These are phyloP conservation scores for Plasmodium coatneyi DNA, from an alignment of 169 alveolate species.

Conservation along the genomic window DNA sequence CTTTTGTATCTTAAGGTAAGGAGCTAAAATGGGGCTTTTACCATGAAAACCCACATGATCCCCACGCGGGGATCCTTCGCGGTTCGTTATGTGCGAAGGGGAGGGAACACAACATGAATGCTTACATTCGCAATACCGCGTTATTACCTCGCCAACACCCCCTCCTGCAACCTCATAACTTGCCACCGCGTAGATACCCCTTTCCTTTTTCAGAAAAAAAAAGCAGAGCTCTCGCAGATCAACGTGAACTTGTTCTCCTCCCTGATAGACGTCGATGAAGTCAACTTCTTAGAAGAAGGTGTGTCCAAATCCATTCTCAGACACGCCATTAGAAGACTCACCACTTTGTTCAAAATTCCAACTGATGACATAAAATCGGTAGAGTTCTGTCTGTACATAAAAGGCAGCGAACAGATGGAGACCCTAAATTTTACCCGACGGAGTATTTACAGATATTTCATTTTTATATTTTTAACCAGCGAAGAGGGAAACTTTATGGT, in stretches of 20 bases:
- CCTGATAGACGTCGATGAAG: constrained; percentile 45
- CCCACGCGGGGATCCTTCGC: neutral
- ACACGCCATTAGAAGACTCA: constrained; percentile 19
- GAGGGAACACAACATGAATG: neutral
- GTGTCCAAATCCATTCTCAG: constrained; percentile 47
- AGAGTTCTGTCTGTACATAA: constrained; percentile 48
- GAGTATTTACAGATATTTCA: constrained; percentile 25
- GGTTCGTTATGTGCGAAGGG: neutral
- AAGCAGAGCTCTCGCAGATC: constrained; percentile 29
- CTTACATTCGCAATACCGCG: neutral
- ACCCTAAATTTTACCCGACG: neutral
- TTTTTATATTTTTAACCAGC: constrained; percentile 37
- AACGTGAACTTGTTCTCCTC: constrained; percentile 30
- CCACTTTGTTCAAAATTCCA: constrained; percentile 38
- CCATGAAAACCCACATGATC: neutral
- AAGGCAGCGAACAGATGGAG: constrained; percentile 7
- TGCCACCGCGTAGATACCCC: neutral
- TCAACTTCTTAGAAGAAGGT: constrained; percentile 35
- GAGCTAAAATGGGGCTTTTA: neutral
- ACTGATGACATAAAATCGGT: constrained; percentile 20
- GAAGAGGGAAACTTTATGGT: constrained; percentile 9
- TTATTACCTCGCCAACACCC: neutral
- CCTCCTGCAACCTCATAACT: neutral
- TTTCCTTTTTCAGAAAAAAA: constrained; percentile 22
- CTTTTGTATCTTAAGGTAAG: constrained; percentile 63